These are phyloP conservation scores for Nigrospora oryzae DNA, from an alignment of 2,329 filamentous ascomycete genomes.

Conservation along the genomic window DNA sequence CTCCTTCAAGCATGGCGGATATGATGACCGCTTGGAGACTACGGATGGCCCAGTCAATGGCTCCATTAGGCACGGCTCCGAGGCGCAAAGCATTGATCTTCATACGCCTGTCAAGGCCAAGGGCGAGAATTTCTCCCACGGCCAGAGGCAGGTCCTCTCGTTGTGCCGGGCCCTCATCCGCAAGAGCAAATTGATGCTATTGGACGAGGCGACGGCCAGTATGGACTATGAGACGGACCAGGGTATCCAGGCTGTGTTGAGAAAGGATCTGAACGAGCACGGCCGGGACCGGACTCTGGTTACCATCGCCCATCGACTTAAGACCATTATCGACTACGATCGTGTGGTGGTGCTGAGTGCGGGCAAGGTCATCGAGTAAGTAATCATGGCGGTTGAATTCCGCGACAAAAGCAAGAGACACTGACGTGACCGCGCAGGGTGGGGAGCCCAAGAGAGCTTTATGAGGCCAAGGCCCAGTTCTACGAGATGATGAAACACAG, in stretches of 20 bases:
- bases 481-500: conserved; percentile 48
- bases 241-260: conserved; percentile 44
- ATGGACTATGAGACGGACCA: conserved; percentile 51
- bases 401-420: neutral
- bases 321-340: conserved; percentile 53
- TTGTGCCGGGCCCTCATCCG: conserved; percentile 47
- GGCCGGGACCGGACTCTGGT: conserved; percentile 42
- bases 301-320: conserved; percentile 48
- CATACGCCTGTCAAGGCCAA: conserved; percentile 40
- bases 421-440: conserved; percentile 19
- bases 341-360: conserved; percentile 47
- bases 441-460: conserved; percentile 38
- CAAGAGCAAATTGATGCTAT: conserved; percentile 44
- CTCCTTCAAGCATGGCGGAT: conserved; percentile 21
- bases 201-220: conserved; percentile 51
- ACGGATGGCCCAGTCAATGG: conserved; percentile 14
- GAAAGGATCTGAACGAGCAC: conserved; percentile 35
- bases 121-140: conserved; percentile 48
- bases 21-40: conserved; percentile 6
- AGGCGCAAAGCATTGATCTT: conserved; percentile 25
- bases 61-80: neutral
- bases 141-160: conserved; percentile 50
- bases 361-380: conserved; percentile 44
- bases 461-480: conserved; percentile 34
- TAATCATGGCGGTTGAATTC: neutral